Conservation (phyloP, 2,329 filamentous ascomycete species). For the Trichoderma semiorbis region DNA sequence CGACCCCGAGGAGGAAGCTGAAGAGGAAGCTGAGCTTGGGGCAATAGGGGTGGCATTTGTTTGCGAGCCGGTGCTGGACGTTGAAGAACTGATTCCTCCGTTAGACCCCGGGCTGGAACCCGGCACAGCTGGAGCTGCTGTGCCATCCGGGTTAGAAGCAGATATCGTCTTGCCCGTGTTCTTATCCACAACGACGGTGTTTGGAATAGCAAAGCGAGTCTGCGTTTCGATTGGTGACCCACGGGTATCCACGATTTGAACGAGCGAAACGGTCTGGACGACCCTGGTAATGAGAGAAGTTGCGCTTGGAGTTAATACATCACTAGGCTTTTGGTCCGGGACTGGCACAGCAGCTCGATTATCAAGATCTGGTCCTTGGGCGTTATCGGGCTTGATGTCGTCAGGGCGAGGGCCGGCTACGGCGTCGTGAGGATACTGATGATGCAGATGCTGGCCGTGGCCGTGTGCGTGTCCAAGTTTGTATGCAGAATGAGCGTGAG, state of each 20-base stretch:
- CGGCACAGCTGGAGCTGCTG: not conserved
- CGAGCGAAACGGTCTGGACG: slow-evolving; percentile 53
- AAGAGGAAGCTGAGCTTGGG: not conserved
- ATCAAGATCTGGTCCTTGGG: not conserved
- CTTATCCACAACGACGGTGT: slow-evolving; percentile 37
- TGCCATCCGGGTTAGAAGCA: slow-evolving; percentile 28
- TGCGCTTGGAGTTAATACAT: not conserved
- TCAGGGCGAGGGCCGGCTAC: slow-evolving; percentile 24
- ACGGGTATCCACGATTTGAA: slow-evolving; percentile 49
- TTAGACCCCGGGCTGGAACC: slow-evolving; percentile 5
- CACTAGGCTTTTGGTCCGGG: slow-evolving; percentile 18
- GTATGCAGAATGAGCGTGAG: slow-evolving; percentile 26
- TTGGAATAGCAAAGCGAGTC: slow-evolving; percentile 40
- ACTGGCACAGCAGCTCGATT: slow-evolving; percentile 21
- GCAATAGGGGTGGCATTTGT: not conserved
- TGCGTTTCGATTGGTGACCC: slow-evolving; percentile 44
- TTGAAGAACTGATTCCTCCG: not conserved
- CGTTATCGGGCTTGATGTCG: slow-evolving; percentile 18
- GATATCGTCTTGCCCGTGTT: slow-evolving; percentile 37
- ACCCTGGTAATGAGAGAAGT: slow-evolving; percentile 41
- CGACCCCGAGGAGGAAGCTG: too few species aligned
- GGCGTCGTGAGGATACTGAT: slow-evolving; percentile 23
- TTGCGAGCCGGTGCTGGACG: not conserved
- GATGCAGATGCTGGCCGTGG: slow-evolving; percentile 25
- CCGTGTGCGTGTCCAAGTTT: slow-evolving; percentile 18